Evolutionary conservation across 176 grass and related monocot species (phyloP), one percentile per base, ranked within the genome.

Genomic region (Tillandsia fasciculata): DNA sequence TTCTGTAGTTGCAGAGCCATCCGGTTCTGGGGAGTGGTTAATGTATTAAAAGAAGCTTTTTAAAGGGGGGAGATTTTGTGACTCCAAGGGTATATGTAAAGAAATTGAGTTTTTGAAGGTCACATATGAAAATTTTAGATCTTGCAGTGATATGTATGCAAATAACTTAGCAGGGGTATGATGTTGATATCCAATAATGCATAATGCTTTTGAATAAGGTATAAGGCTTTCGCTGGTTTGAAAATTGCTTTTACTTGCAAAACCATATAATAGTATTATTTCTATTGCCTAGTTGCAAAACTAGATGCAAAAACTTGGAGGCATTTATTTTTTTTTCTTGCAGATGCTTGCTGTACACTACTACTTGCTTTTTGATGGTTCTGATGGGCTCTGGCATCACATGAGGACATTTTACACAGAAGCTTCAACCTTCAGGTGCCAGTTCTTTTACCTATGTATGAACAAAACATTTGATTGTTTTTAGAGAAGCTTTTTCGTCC

Each of bases 281-380:
- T 17, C 2, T 58, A n/a, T 13, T 54, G 15, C 11, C 11, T 15
- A n/a, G n/a, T 14, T 17, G 54, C 33, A 59, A 20, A 59, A 59
- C 11, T 15, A n/a, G n/a, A 14, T 17, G 54, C 33, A 59, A 20
- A 59, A 59, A 22, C 15, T 59, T 59, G 8, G 54, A 59, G 14
- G 54, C 14, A 17, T 20, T 14, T 18, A 14, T 59, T 26, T 52
- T 48, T 22, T 23, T 70, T 11, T 12, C 27, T 20, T n/a, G 8
- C 80, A 97, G 94, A 97, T 97, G 84, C 86, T 97, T 70, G 73
- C 82, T 26, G 77, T 92, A 58, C 94, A 97, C 77, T 97, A 97
- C 77, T 97, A 97, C 67, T 81, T 97, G 72, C 53, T 97, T 51
- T 97, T 97, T 87, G 83, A 97, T 53, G 89, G 94, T 61, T 20